phyloP scores from a whole-genome alignment of 176 grass and related monocot genomes.

The Carex pumila region DNA sequence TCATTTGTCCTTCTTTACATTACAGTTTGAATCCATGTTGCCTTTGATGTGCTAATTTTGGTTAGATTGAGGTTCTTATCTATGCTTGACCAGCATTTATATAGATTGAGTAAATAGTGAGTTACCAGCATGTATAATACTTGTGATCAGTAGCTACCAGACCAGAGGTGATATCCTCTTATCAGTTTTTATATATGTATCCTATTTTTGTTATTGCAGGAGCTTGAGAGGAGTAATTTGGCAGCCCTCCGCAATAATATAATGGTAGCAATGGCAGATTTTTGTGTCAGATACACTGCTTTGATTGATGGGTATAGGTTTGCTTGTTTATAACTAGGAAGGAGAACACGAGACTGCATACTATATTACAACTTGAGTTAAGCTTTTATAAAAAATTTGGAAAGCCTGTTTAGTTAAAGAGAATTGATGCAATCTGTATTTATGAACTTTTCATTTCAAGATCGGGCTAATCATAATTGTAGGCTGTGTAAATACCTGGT shows the following conservation, averaged over 20 bases:
- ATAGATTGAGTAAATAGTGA: background rate
- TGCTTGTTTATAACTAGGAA: background rate
- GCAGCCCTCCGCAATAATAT: constrained; percentile 87
- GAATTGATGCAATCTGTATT: background rate
- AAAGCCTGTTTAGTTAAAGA: background rate
- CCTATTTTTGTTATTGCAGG: constrained; percentile 40
- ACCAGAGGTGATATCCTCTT: background rate
- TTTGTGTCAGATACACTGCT: constrained; percentile 90
- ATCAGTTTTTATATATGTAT: background rate
- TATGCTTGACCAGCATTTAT: background rate
- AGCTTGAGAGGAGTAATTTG: constrained; percentile 80
- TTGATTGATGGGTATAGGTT: constrained; percentile 74
- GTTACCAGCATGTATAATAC: background rate
- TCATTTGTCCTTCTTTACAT: background rate
- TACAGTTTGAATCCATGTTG: background rate
- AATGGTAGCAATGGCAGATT: constrained; percentile 88
- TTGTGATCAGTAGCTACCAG: background rate
- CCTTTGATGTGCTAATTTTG: background rate
- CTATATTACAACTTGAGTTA: background rate
- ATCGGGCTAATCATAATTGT: background rate
- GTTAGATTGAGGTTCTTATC: background rate
- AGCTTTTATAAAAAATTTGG: background rate
- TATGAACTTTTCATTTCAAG: background rate
- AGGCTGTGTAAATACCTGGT: background rate
- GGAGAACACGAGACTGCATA: background rate